Evolutionary conservation across 768 basidiomycete species (phyloP).

Genomic region (Serendipita sp.): DNA sequence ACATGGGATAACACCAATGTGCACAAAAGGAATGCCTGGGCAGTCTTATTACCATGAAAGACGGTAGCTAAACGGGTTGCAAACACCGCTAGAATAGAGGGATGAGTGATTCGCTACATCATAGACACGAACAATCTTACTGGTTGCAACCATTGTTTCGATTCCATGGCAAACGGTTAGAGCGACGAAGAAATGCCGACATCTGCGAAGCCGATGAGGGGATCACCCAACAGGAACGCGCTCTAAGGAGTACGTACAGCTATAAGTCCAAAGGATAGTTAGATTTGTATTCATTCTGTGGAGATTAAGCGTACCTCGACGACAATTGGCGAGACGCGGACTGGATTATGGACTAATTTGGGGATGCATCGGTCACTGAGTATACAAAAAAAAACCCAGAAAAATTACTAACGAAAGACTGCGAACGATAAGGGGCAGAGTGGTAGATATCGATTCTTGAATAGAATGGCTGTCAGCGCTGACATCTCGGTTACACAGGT

Average conservation of each 20-base stretch:
- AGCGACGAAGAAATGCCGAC: neutral
- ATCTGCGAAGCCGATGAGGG: neutral
- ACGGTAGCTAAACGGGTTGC: neutral
- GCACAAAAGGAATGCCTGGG: neutral
- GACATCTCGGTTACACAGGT: too few relatives aligned
- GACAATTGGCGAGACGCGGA: neutral
- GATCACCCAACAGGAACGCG: neutral
- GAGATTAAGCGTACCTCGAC: neutral
- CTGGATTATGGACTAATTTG: too few relatives aligned
- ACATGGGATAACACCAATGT: neutral
- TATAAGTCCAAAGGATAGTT: neutral
- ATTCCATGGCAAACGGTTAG: neutral
- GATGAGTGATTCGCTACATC: too few relatives aligned
- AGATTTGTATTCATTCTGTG: neutral
- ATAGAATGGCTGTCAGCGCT: too few relatives aligned
- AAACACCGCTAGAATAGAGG: neutral
- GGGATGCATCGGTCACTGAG: too few relatives aligned
- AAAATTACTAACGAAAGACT: neutral
- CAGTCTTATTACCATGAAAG: neutral
- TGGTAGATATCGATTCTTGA: conserved; percentile 1
- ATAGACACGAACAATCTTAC: too few relatives aligned
- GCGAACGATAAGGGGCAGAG: neutral
- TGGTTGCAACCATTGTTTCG: neutral
- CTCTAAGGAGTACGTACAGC: neutral
- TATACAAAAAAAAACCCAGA: too few relatives aligned